Percentiles rank a stretch among this genome's conserved stretches.
These are phyloP conservation scores for Trametes coccinea DNA, from an alignment of 768 basidiomycete species.

Conservation along the genomic window DNA sequence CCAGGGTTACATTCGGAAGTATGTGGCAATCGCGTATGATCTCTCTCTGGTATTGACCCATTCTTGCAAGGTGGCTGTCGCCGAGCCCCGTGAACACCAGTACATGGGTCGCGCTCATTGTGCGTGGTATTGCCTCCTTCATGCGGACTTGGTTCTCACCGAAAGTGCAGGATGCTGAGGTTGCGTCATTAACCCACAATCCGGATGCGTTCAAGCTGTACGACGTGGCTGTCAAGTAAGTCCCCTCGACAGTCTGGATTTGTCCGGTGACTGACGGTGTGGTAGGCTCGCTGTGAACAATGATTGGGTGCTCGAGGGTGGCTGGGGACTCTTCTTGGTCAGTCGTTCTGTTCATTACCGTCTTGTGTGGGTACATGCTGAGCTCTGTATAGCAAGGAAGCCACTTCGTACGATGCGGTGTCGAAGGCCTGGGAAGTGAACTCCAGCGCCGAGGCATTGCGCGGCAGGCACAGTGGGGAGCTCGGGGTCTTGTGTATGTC, in stretches of 20 bases:
- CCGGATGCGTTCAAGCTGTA: constrained; percentile 65
- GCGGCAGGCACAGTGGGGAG: constrained; percentile 71
- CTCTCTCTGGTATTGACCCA: background rate
- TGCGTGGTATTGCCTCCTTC: constrained; percentile 26
- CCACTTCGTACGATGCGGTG: constrained; percentile 64
- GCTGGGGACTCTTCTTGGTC: constrained; percentile 66
- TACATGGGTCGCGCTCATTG: constrained; percentile 69
- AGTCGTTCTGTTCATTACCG: constrained; percentile 10
- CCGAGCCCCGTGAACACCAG: constrained; percentile 69
- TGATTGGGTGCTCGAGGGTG: constrained; percentile 74
- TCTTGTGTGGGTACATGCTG: background rate
- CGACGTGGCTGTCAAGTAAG: constrained; percentile 67
- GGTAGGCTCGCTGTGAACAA: constrained; percentile 62
- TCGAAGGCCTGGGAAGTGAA: constrained; percentile 66
- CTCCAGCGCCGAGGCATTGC: constrained; percentile 66
- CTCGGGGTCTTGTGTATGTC: constrained; percentile 67
- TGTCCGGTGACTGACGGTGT: background rate
- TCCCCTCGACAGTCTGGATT: background rate
- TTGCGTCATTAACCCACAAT: constrained; percentile 57
- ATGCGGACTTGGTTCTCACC: background rate
- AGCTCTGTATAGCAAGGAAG: constrained; percentile 56
- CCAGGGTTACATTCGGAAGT: constrained; percentile 63
- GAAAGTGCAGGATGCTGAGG: constrained; percentile 59
- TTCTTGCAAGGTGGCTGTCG: constrained; percentile 58
- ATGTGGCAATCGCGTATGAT: constrained; percentile 11